Conservation (phyloP, 345 rosid species). For the Melaleuca quinquenervia region DNA sequence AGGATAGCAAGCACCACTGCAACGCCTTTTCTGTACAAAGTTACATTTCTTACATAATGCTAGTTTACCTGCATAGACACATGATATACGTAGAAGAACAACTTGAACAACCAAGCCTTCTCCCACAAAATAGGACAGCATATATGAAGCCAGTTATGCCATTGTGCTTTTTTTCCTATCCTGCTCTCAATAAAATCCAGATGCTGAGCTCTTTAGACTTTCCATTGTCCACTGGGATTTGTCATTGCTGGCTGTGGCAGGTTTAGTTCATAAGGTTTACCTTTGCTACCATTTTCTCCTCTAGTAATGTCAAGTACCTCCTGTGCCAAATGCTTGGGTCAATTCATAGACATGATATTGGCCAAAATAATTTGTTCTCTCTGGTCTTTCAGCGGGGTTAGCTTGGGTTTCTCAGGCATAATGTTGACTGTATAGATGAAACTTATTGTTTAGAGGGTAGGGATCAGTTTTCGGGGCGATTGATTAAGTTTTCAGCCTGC, state of each 20-base stretch:
- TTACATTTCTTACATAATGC: neutral
- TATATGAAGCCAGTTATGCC: neutral
- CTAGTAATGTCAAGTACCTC: neutral
- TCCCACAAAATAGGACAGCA: neutral
- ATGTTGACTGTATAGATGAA: neutral
- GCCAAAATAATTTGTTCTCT: neutral
- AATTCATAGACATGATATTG: neutral
- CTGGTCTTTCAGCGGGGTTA: neutral
- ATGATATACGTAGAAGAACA: neutral
- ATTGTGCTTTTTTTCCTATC: neutral
- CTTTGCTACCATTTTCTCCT: neutral
- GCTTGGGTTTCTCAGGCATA: neutral
- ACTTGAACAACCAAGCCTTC: neutral
- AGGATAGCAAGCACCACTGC: neutral
- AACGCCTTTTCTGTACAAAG: neutral
- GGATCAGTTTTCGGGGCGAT: neutral
- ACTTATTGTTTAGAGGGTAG: neutral
- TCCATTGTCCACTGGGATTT: neutral
- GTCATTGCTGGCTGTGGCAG: neutral
- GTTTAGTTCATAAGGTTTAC: neutral
- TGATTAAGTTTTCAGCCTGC: neutral
- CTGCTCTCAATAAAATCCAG: neutral
- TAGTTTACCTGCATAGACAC: neutral
- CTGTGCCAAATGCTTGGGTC: neutral
- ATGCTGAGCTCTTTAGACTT: neutral